Percentiles rank a stretch among this genome's conserved stretches.
phyloP scores from a whole-genome alignment of 2,329 filamentous ascomycete genomes.

The Xylaria sp. region DNA sequence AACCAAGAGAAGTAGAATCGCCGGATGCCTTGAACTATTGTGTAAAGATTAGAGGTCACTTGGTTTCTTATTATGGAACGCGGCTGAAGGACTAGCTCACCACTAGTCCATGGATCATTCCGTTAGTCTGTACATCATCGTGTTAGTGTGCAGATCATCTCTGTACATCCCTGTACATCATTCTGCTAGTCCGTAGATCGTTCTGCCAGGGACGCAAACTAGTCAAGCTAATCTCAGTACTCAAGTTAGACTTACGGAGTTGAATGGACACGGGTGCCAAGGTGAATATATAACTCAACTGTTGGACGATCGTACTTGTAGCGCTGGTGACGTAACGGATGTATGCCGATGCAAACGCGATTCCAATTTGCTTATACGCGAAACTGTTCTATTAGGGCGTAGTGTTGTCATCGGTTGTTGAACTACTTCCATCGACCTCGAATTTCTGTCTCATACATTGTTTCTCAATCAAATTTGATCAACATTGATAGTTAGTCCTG shows the following conservation, averaged over 20 bases:
- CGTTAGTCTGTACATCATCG: no score
- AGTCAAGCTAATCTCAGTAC: background rate
- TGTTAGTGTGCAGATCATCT: no score
- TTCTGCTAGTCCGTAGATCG: background rate
- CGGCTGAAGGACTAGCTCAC: background rate
- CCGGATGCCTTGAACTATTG: background rate
- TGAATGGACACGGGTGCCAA: background rate
- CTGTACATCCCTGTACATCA: no score
- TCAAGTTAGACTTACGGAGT: no score
- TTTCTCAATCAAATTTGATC: background rate
- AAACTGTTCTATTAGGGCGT: background rate
- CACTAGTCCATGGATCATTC: background rate
- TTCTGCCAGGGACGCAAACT: background rate
- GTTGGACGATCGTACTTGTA: background rate
- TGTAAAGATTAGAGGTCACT: background rate
- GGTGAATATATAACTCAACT: background rate
- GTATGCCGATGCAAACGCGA: background rate
- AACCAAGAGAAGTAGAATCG: background rate
- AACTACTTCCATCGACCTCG: background rate
- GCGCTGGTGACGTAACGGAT: background rate
- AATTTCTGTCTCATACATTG: background rate
- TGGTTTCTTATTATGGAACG: background rate
- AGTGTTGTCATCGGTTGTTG: background rate
- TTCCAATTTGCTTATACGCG: background rate
- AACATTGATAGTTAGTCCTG: background rate